phyloP scores from a whole-genome alignment of 768 basidiomycete genomes.

The Mycena rosella region DNA sequence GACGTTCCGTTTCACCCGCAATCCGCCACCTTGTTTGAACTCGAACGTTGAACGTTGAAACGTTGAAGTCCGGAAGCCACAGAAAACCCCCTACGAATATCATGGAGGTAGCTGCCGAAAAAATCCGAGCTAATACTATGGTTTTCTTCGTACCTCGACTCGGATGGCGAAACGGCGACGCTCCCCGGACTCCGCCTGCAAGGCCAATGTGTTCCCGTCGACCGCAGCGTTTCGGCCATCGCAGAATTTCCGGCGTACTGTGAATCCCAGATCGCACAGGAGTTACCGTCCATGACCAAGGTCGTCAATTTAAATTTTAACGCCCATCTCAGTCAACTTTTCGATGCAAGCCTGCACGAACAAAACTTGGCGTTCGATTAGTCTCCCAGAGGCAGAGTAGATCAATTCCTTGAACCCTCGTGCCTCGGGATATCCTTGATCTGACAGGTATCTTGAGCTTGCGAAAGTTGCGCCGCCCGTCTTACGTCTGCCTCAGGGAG shows the following conservation, averaged over 20 bases:
- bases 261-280: neutral
- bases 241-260: conserved; percentile 19
- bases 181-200: conserved; percentile 38
- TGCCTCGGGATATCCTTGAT: neutral
- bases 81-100: too few relatives aligned
- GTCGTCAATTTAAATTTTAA: neutral
- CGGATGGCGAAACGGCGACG: conserved; percentile 17
- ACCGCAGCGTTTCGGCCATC: conserved; percentile 4
- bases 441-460: too few relatives aligned
- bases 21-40: too few relatives aligned
- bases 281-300: neutral
- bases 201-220: conserved; percentile 31
- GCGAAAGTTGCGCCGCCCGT: too few relatives aligned
- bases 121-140: too few relatives aligned
- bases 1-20: too few relatives aligned
- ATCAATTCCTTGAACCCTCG: neutral
- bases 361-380: conserved; percentile 1
- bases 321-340: neutral
- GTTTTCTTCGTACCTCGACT: conserved; percentile 38
- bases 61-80: too few relatives aligned
- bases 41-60: too few relatives aligned
- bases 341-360: conserved; percentile 12
- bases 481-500: too few relatives aligned
- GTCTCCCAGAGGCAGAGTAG: too few relatives aligned
- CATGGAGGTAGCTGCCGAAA: too few relatives aligned